Conservation (phyloP, 768 basidiomycete species). For the Tricholoma hemisulphureum region DNA sequence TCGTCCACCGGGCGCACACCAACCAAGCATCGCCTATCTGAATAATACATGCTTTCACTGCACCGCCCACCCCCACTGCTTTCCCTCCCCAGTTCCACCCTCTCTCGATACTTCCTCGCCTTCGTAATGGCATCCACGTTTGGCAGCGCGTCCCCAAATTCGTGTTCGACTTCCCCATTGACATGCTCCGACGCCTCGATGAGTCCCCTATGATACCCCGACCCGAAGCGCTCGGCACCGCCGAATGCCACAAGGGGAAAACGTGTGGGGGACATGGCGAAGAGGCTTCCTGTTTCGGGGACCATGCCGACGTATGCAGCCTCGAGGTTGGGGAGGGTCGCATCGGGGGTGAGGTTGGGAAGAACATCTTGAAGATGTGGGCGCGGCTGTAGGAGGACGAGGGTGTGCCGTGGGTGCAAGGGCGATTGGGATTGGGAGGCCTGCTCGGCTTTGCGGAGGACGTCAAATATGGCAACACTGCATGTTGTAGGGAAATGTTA, state of each 20-base stretch:
- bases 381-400: conserved; percentile 86
- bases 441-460: conserved; percentile 41
- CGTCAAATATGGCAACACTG: conserved; percentile 84
- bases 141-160: conserved; percentile 41
- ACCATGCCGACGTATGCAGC: conserved; percentile 83
- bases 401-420: conserved; percentile 41
- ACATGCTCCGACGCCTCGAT: conserved; percentile 22
- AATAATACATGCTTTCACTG: conserved; percentile 8
- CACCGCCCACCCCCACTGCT: conserved; percentile 2
- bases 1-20: conserved; percentile 58
- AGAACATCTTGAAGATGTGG: conserved; percentile 73
- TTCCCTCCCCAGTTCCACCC: conserved; percentile 9
- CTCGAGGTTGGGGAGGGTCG: conserved; percentile 45
- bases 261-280: conserved; percentile 77
- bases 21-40: conserved; percentile 58
- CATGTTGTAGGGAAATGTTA: background rate
- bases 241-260: conserved; percentile 83
- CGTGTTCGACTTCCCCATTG: conserved; percentile 5
- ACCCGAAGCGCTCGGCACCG: conserved; percentile 20
- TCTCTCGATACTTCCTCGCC: conserved; percentile 34
- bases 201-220: conserved; percentile 4
- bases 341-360: conserved; percentile 46
- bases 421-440: conserved; percentile 2
- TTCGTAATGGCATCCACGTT: conserved; percentile 46
- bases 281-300: conserved; percentile 69